These are phyloP conservation scores for Boletus tylopilopsis DNA, from an alignment of 768 basidiomycete species.

Conservation along the genomic window DNA sequence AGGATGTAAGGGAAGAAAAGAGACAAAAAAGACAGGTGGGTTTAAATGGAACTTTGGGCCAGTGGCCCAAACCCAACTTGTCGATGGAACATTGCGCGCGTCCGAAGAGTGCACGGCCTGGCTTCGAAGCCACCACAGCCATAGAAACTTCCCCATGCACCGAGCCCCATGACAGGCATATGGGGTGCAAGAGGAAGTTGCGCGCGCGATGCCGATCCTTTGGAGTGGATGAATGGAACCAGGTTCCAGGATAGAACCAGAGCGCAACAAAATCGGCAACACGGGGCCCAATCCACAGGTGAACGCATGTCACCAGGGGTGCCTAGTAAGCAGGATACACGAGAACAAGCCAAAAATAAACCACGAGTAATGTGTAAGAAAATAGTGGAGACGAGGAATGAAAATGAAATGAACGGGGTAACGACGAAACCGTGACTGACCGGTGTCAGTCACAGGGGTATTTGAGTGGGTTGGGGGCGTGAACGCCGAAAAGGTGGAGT, in stretches of 20 bases:
- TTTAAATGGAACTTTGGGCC: not conserved
- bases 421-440: slow-evolving; percentile 17
- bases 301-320: not conserved
- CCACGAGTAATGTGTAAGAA: not conserved
- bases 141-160: too few relatives aligned
- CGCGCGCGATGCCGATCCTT: too few relatives aligned
- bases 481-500: slow-evolving; percentile 15
- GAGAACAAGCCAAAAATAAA: not conserved
- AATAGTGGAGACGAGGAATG: not conserved
- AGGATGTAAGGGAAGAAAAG: not conserved
- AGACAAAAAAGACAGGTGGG: not conserved
- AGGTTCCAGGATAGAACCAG: too few relatives aligned
- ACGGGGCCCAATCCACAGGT: not conserved
- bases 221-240: not conserved
- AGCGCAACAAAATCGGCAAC: not conserved
- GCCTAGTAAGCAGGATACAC: not conserved
- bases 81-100: too few relatives aligned
- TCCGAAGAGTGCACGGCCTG: too few relatives aligned
- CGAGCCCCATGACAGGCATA: too few relatives aligned
- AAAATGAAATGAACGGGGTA: not conserved
- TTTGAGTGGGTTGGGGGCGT: slow-evolving; percentile 24
- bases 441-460: slow-evolving; percentile 25
- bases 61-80: not conserved
- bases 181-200: too few relatives aligned
- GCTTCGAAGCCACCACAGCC: too few relatives aligned